These are phyloP conservation scores for Powellomyces hirtus DNA, from an alignment of 192 early-diverging fungal genomes.

Conservation along the genomic window DNA sequence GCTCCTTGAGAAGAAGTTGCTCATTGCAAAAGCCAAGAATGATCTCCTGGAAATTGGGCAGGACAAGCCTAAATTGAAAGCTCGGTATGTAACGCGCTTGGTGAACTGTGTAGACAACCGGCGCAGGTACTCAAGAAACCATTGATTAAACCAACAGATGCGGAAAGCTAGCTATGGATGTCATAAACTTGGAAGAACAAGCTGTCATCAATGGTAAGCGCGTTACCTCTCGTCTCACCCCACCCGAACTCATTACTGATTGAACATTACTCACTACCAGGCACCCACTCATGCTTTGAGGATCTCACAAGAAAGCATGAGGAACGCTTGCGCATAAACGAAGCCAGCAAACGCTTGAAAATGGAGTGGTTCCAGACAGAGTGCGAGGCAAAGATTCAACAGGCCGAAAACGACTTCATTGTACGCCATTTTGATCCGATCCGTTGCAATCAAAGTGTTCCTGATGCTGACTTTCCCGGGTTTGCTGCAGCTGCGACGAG, in stretches of 20 bases:
- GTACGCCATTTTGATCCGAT: neutral
- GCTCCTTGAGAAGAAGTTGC: too few relatives aligned
- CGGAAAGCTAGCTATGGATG: slow-evolving; percentile 14
- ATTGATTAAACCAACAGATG: slow-evolving; percentile 1
- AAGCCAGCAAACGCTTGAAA: neutral
- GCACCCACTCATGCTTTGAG: slow-evolving; percentile 17
- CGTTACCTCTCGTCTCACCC: neutral
- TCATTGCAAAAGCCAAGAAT: too few relatives aligned
- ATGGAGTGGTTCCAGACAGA: slow-evolving; percentile 1
- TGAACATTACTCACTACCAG: neutral
- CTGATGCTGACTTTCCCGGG: neutral
- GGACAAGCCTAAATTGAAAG: neutral
- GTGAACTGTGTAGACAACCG: neutral
- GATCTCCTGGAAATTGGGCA: too few relatives aligned
- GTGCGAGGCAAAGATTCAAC: slow-evolving; percentile 2
- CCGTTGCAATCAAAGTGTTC: neutral
- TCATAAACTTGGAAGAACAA: slow-evolving; percentile 8
- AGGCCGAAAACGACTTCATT: slow-evolving; percentile 21
- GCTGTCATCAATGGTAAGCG: slow-evolving; percentile 1
- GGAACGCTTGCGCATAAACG: neutral
- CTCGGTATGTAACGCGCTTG: neutral
- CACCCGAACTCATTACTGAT: neutral
- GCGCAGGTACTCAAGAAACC: neutral
- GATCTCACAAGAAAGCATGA: slow-evolving; percentile 3
- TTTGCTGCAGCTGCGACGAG: slow-evolving; percentile 13